Evolutionary conservation across 2,329 filamentous ascomycete genomes (phyloP).

Genomic region (Monilinia laxa): DNA sequence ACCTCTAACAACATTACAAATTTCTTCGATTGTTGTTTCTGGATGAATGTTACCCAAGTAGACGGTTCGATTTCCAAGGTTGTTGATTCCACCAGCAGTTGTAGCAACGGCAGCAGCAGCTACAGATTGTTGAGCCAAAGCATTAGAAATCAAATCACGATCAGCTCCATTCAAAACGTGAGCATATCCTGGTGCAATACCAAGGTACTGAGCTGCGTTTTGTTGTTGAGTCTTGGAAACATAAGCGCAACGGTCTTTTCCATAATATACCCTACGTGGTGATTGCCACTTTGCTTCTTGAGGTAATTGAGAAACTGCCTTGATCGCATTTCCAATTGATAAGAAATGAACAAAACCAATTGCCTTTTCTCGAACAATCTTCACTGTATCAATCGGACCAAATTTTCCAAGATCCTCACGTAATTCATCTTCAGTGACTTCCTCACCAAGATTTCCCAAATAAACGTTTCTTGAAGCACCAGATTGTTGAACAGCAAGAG

Average conservation of each 20-base stretch:
- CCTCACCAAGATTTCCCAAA: constrained; percentile 87
- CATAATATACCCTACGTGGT: constrained; percentile 94
- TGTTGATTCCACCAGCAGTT: constrained; percentile 94
- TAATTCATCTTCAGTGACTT: constrained; percentile 85
- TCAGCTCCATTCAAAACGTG: constrained; percentile 96
- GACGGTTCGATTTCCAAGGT: constrained; percentile 94
- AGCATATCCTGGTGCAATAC: constrained; percentile 93
- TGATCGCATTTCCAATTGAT: constrained; percentile 97
- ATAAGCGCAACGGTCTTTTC: constrained; percentile 97
- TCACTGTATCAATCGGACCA: constrained; percentile 93
- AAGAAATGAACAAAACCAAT: constrained; percentile 98
- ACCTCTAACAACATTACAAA: constrained; percentile 96
- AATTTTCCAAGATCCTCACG: constrained; percentile 96
- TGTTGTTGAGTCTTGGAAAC: constrained; percentile 99
- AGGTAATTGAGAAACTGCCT: constrained; percentile 92
- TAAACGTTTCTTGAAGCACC: constrained; percentile 97
- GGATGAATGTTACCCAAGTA: constrained; percentile 99
- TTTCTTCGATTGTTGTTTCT: constrained; percentile 98
- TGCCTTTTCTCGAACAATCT: constrained; percentile 95
- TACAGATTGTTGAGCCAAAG: constrained; percentile 94
- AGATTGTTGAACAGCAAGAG: constrained; percentile 95
- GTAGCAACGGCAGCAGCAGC: constrained; percentile 95
- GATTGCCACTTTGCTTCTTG: constrained; percentile 97
- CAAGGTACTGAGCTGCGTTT: constrained; percentile 96
- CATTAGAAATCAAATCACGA: constrained; percentile 93